Conservation (phyloP, 345 rosid genomes). For the thale cress (Arabidopsis thaliana) region DNA sequence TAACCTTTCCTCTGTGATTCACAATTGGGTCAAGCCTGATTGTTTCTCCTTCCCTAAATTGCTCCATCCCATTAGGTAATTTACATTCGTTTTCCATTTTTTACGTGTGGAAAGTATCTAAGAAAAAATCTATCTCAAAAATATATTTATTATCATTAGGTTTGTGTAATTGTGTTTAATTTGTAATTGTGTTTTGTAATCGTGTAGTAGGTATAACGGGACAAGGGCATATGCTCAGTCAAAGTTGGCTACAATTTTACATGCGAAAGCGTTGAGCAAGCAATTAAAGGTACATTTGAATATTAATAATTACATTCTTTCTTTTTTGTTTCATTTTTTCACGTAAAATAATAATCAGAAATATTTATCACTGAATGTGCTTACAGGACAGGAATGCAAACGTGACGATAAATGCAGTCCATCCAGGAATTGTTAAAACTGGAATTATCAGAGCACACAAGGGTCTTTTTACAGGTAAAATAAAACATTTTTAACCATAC, state of each 20-base stretch:
- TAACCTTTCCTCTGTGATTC: conserved; percentile 91
- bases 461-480: conserved; percentile 76
- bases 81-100: background rate
- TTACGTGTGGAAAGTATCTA: background rate
- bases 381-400: conserved; percentile 79
- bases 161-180: background rate
- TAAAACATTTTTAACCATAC: background rate
- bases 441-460: conserved; percentile 89
- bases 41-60: conserved; percentile 64
- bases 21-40: conserved; percentile 80
- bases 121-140: background rate
- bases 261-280: conserved; percentile 76
- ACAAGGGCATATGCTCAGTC: conserved; percentile 93
- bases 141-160: background rate
- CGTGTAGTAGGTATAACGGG: conserved; percentile 73
- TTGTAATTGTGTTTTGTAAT: background rate
- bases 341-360: background rate
- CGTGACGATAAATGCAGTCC: conserved; percentile 87
- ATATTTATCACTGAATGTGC: background rate
- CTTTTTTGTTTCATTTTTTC: background rate
- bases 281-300: conserved; percentile 65
- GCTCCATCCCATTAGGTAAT: conserved; percentile 75
- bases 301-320: background rate
- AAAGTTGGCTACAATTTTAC: conserved; percentile 81
- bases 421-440: conserved; percentile 94